Evolutionary conservation across 176 grass and related monocot genomes (phyloP).

Genomic region (Musa beccarii): DNA sequence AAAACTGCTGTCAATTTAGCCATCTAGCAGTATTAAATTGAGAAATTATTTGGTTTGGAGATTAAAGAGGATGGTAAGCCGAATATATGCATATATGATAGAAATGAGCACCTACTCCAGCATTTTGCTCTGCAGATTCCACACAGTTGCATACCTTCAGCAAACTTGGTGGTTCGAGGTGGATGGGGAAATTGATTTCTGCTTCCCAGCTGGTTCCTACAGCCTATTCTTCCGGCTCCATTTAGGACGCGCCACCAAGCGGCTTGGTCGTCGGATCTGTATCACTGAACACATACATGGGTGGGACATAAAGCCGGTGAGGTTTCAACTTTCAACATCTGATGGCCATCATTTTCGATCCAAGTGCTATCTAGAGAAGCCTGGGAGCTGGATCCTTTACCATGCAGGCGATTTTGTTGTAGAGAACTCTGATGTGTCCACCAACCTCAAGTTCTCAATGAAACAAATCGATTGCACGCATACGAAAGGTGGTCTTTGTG

Average conservation of each 20-base stretch:
- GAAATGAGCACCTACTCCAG: background rate
- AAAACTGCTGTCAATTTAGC: background rate
- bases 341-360: background rate
- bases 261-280: background rate
- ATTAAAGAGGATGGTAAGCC: background rate
- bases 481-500: slow-evolving; percentile 4
- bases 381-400: slow-evolving; percentile 3
- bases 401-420: background rate
- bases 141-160: slow-evolving; percentile 7
- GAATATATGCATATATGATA: background rate
- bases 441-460: slow-evolving; percentile 11
- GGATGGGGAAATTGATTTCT: slow-evolving; percentile 4
- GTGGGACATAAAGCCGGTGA: slow-evolving; percentile 4
- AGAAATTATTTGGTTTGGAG: background rate
- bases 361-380: background rate
- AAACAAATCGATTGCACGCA: slow-evolving; percentile 2
- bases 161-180: slow-evolving; percentile 8
- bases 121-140: background rate
- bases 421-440: background rate
- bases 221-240: slow-evolving; percentile 2
- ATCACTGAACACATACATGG: slow-evolving; percentile 4
- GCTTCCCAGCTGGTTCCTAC: slow-evolving; percentile 11
- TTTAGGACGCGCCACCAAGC: background rate
- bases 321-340: slow-evolving; percentile 2
- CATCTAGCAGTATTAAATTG: background rate